Evolutionary conservation across 1,284 basidiomycete species (phyloP), one percentile per base, ranked within the genome.

Genomic region (Cryptococcus wingfieldii): DNA sequence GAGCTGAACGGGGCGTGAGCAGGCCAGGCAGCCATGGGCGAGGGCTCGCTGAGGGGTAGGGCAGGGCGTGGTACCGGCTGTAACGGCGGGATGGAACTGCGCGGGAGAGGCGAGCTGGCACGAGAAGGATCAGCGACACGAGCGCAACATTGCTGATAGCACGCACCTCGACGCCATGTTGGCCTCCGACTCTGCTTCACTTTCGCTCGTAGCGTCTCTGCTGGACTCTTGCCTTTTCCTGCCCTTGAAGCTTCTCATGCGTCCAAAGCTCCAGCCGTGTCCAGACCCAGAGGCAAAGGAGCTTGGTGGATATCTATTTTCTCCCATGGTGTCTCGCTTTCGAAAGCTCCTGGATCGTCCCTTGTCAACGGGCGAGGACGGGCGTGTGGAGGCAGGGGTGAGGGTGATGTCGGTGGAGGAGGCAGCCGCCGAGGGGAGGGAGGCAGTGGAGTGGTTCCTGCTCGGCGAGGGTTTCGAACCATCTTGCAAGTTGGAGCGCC

Each of bases 211-310:
- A 47, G 42, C 9, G 37, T 50, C n/a, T 27, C 52, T 18, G 38
- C 39, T 47, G 25, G 25, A 28, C 37, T 31, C 34, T 31, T 38
- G 6, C 10, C 31, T 50, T 9, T 46, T 47, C 18, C 45, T 58
- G 1, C 53, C 52, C 44, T 58, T 58, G 39, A 54, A 45, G 19
- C 56, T 58, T 43, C 53, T 51, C 53, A 58, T 58, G 14, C 53
- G 49, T 5, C 56, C 56, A 50, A 58, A 58, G 7, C n/a, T 51
- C 56, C 56, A 58, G n/a, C 56, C 56, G 18, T 48, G 27, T 2
- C 47, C 47, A 34, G 47, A 27, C 10, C 47, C 47, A n/a, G 47
- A 27, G 23, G 34, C 10, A 19, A 34, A 48, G 16, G 47, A 48
- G 47, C 31, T 48, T n/a, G 47, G 47, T 7, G 47, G 47, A 25